Base-by-base conservation (phyloP, 805 yeast genomes). In the Candida caryicola region DNA sequence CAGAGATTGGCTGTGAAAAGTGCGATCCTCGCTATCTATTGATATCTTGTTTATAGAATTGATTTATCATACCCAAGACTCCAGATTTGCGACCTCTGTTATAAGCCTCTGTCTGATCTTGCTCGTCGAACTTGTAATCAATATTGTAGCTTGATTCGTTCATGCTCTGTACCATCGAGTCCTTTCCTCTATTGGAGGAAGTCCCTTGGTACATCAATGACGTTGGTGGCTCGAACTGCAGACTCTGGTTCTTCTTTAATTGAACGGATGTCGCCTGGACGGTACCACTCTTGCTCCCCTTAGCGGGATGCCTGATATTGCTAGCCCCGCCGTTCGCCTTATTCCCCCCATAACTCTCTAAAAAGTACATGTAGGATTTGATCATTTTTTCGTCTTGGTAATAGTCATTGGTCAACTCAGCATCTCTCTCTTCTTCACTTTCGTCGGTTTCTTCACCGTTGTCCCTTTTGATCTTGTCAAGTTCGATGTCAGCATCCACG, bases 321-420 rank as follows among this genome's bases (percentile, higher is more conserved):
- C 7, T 27, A 8, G n/a, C 15, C 15, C 37, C 17, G 7, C 28
- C 23, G n/a, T 29, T 29, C 9, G 44, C 45, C 31, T 40, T 47
- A 17, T 49, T 46, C 29, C 51, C 52, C 28, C 54, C 90, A 60
- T 89, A 89, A 50, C 89, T 86, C 52, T 89, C 95, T 51, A 89
- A 64, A 56, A 90, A 90, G 57, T 88, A 82, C 64, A 90, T 68
- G 57, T 88, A 90, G 1, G 96, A 87, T 51, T 87, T 87, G 63
- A 87, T 78, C 96, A 91, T 90, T 57, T 91, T 90, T 45, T 82
- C 89, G 51, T 89, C 93, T 40, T 77, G 78, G 40, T 71, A 69
- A 45, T 74, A 72, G 29, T 57, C 56, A 21, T 69, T 64, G 12
- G 29, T 63, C 54, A 46, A 60, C 40, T 43, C 64, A 39, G 37